A percentile compares a stretch with the other conserved stretches of the same genome.
Conservation (phyloP, 352 stramenopile species). For the Phytophthora multivora region DNA sequence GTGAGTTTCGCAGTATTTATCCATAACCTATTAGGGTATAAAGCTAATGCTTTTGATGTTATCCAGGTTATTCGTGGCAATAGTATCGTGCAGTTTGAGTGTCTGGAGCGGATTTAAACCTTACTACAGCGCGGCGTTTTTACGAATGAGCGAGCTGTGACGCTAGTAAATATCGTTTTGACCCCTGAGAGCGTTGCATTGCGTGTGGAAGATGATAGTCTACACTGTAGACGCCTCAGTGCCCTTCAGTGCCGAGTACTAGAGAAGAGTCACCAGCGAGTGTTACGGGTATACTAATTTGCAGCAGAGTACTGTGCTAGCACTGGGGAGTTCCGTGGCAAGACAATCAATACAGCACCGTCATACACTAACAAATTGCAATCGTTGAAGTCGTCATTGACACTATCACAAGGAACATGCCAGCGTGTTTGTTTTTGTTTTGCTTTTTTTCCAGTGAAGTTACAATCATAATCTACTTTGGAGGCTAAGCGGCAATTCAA, state of each 20-base stretch:
- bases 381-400: too few relatives aligned
- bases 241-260: too few relatives aligned
- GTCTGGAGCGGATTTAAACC: constrained; percentile 77
- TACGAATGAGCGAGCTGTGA: constrained; percentile 9
- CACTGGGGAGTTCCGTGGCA: not conserved
- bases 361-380: too few relatives aligned
- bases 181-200: not conserved
- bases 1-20: constrained; percentile 50
- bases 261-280: too few relatives aligned
- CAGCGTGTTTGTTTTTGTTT: constrained; percentile 21
- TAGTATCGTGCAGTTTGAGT: constrained; percentile 92
- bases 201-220: not conserved
- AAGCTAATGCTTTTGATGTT: not conserved
- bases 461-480: constrained; percentile 55
- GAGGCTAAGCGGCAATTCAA: constrained; percentile 29
- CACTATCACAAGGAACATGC: constrained; percentile 2
- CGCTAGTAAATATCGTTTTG: constrained; percentile 26
- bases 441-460: constrained; percentile 34
- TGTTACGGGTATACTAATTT: too few relatives aligned
- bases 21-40: not conserved
- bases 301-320: not conserved
- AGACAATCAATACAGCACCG: too few relatives aligned
- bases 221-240: too few relatives aligned
- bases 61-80: constrained; percentile 86
- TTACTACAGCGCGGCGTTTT: not conserved